Conservation (phyloP, 306 rosid species). For the Rosa rugosa region DNA sequence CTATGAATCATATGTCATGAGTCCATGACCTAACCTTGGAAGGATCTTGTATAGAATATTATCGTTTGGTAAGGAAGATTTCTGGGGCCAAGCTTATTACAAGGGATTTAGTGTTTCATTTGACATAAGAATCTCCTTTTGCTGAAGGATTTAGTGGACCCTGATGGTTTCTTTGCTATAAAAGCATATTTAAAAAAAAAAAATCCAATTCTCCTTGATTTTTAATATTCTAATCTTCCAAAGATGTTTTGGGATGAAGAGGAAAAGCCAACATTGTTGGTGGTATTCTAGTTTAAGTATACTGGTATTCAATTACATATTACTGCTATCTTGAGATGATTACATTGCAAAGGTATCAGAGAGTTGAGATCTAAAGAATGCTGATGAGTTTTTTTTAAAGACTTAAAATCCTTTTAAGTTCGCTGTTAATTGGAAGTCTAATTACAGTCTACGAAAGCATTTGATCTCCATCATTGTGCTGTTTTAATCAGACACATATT, state of each 20-base stretch:
- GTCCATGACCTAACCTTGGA: not conserved
- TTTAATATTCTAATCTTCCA: not conserved
- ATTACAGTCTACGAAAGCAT: not conserved
- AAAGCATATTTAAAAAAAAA: not conserved
- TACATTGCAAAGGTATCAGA: not conserved
- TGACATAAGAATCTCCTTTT: not conserved
- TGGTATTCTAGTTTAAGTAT: not conserved
- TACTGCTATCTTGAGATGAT: not conserved
- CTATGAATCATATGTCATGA: not conserved
- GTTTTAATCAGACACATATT: not conserved
- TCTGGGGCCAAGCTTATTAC: slow-evolving; percentile 2
- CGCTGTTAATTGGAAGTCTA: not conserved
- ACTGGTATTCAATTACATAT: not conserved
- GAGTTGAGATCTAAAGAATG: not conserved
- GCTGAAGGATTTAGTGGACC: slow-evolving; percentile 15
- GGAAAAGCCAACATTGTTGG: not conserved
- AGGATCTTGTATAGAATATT: not conserved
- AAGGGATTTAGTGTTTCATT: not conserved
- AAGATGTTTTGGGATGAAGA: not conserved
- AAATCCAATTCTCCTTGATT: not conserved
- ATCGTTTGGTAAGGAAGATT: not conserved
- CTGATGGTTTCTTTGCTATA: not conserved
- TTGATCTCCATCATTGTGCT: not conserved
- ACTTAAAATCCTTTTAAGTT: not conserved
- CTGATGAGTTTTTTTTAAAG: not conserved